A percentile compares a stretch with the other conserved stretches of the same genome.
Conservation (phyloP, 1,284 basidiomycete genomes). For the Melampsora larici-populina region DNA sequence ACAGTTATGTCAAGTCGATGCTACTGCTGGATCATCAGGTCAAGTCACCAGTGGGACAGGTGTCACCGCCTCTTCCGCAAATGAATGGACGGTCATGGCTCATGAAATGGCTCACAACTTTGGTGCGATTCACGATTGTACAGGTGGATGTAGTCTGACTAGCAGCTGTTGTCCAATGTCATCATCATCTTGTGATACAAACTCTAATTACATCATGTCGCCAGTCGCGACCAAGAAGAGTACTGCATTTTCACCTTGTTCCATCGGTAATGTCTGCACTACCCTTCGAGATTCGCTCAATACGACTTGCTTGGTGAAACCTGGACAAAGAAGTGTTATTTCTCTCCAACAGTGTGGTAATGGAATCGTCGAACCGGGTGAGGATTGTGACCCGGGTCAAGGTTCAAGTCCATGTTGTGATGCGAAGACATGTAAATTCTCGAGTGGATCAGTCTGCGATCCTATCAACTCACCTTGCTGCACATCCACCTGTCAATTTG, state of each 20-base stretch:
- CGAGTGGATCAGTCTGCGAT: conserved; percentile 70
- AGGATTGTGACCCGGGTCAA: conserved; percentile 82
- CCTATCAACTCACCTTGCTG: conserved; percentile 75
- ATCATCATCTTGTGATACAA: conserved; percentile 64
- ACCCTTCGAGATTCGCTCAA: conserved; percentile 53
- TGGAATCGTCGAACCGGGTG: conserved; percentile 68
- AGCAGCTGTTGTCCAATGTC: conserved; percentile 70
- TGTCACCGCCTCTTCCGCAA: conserved; percentile 67
- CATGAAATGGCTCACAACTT: conserved; percentile 69
- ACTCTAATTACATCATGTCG: conserved; percentile 49
- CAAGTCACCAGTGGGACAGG: conserved; percentile 63
- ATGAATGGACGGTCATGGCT: conserved; percentile 71
- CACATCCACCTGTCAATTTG: conserved; percentile 67
- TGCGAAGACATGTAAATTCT: conserved; percentile 72
- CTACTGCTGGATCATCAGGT: conserved; percentile 38
- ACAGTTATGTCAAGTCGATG: conserved; percentile 49
- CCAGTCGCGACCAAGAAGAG: conserved; percentile 68
- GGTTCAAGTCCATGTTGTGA: conserved; percentile 72
- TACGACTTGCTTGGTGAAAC: conserved; percentile 51
- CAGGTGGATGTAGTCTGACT: conserved; percentile 63
- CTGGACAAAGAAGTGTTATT: conserved; percentile 52
- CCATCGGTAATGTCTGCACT: conserved; percentile 75
- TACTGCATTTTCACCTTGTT: conserved; percentile 71
- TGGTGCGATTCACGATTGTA: conserved; percentile 65
- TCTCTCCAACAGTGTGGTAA: conserved; percentile 73